Base-by-base conservation (phyloP, 371 early-diverging fungal genomes). In the Cokeromyces recurvatus region DNA sequence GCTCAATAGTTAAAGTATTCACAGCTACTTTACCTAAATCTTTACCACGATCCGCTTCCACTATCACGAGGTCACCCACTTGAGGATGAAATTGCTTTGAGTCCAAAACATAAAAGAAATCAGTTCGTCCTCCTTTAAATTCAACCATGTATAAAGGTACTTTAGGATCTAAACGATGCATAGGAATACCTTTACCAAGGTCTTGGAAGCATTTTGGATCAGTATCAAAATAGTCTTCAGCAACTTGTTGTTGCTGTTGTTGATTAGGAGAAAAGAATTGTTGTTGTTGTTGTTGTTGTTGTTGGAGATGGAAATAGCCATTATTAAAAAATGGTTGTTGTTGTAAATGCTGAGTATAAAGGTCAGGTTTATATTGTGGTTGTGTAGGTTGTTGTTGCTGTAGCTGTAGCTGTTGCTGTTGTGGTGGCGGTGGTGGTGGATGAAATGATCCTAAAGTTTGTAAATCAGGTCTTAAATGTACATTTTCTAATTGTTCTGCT, bases 21-120 rank as follows among this genome's bases (percentile, higher is more conserved):
- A 34, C 39, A 7, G 48, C 42, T 2, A 56, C 85, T 46, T 90
- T 87, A 25, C 98, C 98, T 19, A 97, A 69, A 64, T 96, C 97
- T 51, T 91, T 91, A 32, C 97, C 97, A 36, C 98, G 89, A 62
- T 97, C 98, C 4, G 94, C 98, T 66, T 97, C 97, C 1, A 95
- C 95, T 55, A 97, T 92, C 10, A 92, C 95, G 31, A 91, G 66
- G 52, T 91, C 91, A 7, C 89, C 90, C 4, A 70, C 54, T 43
- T 82, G 82, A 24, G 86, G 61, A 16, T 62, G 48, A 32, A 74
- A 50, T 3, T 63, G 47, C 8, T 36, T 42, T 7, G 52, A 50
- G 19, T 86, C 86, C 5, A 81, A 53, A 4, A 84, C 66, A 68
- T 85, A 91, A 62, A 89, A 94, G 44, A 85, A 78, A 52, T 94